Base-by-base conservation (phyloP, 495 filamentous ascomycete species). In the Xylaria cubensis region DNA sequence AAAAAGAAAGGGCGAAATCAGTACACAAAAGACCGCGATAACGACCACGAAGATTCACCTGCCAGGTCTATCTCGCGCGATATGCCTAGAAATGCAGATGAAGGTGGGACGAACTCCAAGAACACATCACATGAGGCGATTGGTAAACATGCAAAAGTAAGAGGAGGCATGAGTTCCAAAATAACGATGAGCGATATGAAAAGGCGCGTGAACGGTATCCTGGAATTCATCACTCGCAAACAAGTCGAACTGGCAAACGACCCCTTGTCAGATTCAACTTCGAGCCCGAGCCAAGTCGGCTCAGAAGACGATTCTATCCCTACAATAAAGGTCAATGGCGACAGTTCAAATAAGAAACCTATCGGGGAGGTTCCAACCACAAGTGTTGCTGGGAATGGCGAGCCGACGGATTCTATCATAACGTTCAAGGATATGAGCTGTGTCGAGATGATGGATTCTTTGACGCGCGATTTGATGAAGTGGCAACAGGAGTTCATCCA, bases 141-240 rank as follows among this genome's bases (percentile, higher is more conserved):
- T 61, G 64, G 70, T 71, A 84, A 80, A 67, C 74, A 79, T 12
- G 70, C 79, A 61, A 85, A 81, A 69, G 74, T 66, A 53, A 86
- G 82, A 71, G 80, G 78, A 13, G 80, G 81, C 24, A 82, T 85
- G 79, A 80, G 61, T 24, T 91, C 88, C 74, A 93, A 92, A 78
- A 90, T 94, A 62, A 95, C 89, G 36, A 92, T 98, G 90, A 92
- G 91, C 70, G 95, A 98, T 74, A 96, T 98, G 92, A 94, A 93
- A 81, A 88, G 92, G 71, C 89, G 93, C 9, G 94, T 94, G 4
- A 89, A 90, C 2, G 91, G 86, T 17, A 95, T 99, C 67, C 84
- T 97, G 19, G 94, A 97, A 53, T 98, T 93, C 80, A 97, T 99
- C 74, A 90, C 92, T 9, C 89, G 93, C 58, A 95, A 93, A 73